Percentiles rank a stretch among this genome's conserved stretches.
Conservation (phyloP, 1,284 basidiomycete genomes). For the Psilocybe mexicana region DNA sequence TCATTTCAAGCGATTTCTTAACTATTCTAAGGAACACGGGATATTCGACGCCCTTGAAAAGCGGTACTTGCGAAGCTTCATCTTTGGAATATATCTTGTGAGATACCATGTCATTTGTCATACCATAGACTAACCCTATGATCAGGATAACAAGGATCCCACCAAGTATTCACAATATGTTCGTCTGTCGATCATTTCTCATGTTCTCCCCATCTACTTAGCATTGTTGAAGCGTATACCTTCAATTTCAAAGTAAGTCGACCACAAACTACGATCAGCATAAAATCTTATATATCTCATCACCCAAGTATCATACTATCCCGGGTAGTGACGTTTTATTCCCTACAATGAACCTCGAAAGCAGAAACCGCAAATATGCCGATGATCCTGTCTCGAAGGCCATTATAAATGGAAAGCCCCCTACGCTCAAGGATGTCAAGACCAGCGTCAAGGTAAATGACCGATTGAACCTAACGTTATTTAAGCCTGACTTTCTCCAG, state of each 20-base stretch:
- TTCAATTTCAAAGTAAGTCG: slow-evolving; percentile 69
- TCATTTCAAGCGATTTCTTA: not conserved
- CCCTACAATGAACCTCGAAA: slow-evolving; percentile 69
- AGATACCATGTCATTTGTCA: slow-evolving; percentile 23
- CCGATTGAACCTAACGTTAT: not conserved
- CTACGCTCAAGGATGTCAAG: slow-evolving; percentile 73
- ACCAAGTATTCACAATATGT: slow-evolving; percentile 56
- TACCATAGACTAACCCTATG: slow-evolving; percentile 1
- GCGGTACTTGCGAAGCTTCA: slow-evolving; percentile 75
- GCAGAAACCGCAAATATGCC: slow-evolving; percentile 43
- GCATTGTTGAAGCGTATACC: slow-evolving; percentile 80
- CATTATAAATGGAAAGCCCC: slow-evolving; percentile 53
- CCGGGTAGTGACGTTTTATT: slow-evolving; percentile 55
- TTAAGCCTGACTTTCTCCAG: slow-evolving; percentile 35
- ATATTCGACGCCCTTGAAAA: slow-evolving; percentile 80
- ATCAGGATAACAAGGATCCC: slow-evolving; percentile 73
- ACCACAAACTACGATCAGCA: no score
- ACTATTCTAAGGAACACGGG: slow-evolving; percentile 61
- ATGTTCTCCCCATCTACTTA: slow-evolving; percentile 27
- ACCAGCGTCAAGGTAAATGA: slow-evolving; percentile 62
- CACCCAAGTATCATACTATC: slow-evolving; percentile 55
- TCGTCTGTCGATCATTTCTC: slow-evolving; percentile 17
- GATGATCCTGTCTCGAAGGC: slow-evolving; percentile 60
- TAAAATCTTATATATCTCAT: not conserved
- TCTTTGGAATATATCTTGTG: slow-evolving; percentile 82